phyloP scores from a whole-genome alignment of 2,329 filamentous ascomycete genomes.

The Madurella fahalii region DNA sequence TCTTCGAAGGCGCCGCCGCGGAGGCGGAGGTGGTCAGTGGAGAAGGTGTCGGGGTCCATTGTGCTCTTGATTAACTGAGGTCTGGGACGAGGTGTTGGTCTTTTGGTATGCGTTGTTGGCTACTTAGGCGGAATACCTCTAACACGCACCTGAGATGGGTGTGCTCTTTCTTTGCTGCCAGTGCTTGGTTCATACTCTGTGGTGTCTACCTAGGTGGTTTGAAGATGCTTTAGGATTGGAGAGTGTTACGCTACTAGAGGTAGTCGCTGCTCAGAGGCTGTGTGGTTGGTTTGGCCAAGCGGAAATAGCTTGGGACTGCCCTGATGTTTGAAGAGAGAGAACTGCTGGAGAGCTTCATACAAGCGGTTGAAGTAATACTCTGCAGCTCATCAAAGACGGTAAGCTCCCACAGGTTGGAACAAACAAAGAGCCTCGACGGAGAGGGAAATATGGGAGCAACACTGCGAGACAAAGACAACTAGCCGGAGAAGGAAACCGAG shows the following conservation, averaged over 20 bases:
- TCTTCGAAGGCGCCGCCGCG: slow-evolving; percentile 7
- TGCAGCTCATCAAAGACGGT: background rate
- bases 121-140: too few relatives aligned
- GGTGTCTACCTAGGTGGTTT: too few relatives aligned
- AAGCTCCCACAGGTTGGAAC: background rate
- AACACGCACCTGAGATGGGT: too few relatives aligned
- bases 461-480: background rate
- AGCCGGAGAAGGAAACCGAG: slow-evolving; percentile 1
- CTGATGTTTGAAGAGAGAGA: too few relatives aligned
- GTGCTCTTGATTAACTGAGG: background rate
- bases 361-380: background rate
- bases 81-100: background rate
- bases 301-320: too few relatives aligned
- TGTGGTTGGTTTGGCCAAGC: too few relatives aligned
- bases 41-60: background rate
- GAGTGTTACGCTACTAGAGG: too few relatives aligned
- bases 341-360: background rate
- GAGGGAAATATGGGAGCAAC: background rate
- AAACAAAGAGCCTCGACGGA: slow-evolving; percentile 5
- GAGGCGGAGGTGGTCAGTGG: background rate
- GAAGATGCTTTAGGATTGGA: too few relatives aligned
- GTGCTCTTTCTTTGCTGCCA: too few relatives aligned
- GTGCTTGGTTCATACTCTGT: too few relatives aligned
- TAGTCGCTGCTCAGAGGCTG: too few relatives aligned
- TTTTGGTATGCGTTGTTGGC: background rate